phyloP scores from a whole-genome alignment of 2,329 filamentous ascomycete species.

The Colletotrichum plurivorum region DNA sequence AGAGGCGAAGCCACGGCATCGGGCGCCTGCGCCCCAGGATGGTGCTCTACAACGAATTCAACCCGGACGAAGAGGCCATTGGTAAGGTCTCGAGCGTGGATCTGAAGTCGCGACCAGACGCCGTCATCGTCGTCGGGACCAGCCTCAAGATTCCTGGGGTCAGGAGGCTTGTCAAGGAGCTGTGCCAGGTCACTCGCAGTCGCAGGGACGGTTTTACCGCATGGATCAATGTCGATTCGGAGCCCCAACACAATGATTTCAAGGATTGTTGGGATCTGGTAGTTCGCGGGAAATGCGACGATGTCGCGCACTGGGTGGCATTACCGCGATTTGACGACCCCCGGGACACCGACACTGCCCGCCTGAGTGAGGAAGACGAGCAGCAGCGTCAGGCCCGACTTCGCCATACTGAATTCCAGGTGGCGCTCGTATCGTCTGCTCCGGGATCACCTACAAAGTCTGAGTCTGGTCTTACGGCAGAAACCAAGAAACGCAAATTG shows the following conservation, averaged over 20 bases:
- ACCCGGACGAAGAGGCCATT: conserved; percentile 96
- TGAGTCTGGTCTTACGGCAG: conserved; percentile 48
- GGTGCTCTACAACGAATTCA: conserved; percentile 97
- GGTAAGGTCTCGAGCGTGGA: conserved; percentile 91
- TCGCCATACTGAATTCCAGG: conserved; percentile 55
- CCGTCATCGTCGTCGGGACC: conserved; percentile 94
- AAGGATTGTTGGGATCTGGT: conserved; percentile 95
- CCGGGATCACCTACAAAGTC: conserved; percentile 44
- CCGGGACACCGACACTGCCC: conserved; percentile 64
- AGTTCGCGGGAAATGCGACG: conserved; percentile 88
- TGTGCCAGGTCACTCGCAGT: conserved; percentile 88
- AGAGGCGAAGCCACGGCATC: conserved; percentile 93
- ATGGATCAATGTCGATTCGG: conserved; percentile 93
- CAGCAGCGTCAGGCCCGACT: conserved; percentile 54
- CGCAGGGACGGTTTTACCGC: conserved; percentile 88
- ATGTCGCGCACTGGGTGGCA: conserved; percentile 82
- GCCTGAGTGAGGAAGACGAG: conserved; percentile 60
- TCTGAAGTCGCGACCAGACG: conserved; percentile 87
- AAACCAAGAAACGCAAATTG: conserved; percentile 56
- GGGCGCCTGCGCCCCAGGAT: conserved; percentile 92
- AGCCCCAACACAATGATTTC: conserved; percentile 86
- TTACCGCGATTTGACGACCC: conserved; percentile 73
- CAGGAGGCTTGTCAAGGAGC: conserved; percentile 87
- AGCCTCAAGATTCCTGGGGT: conserved; percentile 96
- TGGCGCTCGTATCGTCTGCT: conserved; percentile 52